Conservation (phyloP, 805 yeast species). For the Saturnispora hagleri region DNA sequence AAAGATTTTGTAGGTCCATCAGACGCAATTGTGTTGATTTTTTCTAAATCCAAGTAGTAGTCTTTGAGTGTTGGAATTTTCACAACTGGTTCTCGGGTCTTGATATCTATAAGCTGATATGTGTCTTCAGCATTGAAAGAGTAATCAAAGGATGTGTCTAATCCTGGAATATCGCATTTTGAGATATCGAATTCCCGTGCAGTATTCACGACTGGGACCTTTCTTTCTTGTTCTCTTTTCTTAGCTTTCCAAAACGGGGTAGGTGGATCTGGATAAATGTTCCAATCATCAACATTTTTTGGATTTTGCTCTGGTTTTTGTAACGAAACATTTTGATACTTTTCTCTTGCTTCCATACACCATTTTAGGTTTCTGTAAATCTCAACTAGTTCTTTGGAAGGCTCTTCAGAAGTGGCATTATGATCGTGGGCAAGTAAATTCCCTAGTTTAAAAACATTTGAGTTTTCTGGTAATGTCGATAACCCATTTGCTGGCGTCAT, state of each 20-base stretch:
- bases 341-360: conserved; percentile 67
- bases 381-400: conserved; percentile 59
- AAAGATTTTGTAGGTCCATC: conserved; percentile 97
- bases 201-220: background rate
- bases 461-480: conserved; percentile 14
- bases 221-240: background rate
- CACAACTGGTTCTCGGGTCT: conserved; percentile 32
- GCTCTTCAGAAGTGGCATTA: conserved; percentile 42
- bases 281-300: conserved; percentile 66
- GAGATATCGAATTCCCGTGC: conserved; percentile 43
- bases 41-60: conserved; percentile 75
- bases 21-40: conserved; percentile 62
- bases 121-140: conserved; percentile 55
- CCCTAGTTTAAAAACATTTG: conserved; percentile 33
- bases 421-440: conserved; percentile 39
- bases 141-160: conserved; percentile 33
- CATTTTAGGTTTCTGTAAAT: conserved; percentile 51
- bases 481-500: conserved; percentile 9
- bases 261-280: conserved; percentile 88
- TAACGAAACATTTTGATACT: conserved; percentile 59
- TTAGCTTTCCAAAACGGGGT: conserved; percentile 65
- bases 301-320: conserved; percentile 80
- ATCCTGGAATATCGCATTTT: conserved; percentile 47
- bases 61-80: conserved; percentile 79
- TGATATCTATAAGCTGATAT: conserved; percentile 36